phyloP scores from a whole-genome alignment of 345 rosid genomes.

The Iberis pinnata region DNA sequence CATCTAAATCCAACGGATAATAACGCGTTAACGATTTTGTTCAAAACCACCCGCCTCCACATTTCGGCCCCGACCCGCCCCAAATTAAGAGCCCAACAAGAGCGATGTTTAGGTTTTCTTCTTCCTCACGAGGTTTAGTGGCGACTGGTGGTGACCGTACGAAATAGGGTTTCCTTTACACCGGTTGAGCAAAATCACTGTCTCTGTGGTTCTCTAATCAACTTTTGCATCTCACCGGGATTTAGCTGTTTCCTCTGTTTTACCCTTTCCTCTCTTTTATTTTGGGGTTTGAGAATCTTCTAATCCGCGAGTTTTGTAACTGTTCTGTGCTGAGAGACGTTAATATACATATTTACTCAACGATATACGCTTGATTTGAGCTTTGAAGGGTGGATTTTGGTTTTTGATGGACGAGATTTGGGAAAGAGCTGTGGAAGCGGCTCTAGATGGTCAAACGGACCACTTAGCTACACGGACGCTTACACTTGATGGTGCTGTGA shows the following conservation, averaged over 20 bases:
- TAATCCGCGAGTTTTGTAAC: too few relatives aligned
- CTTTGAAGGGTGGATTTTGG: not conserved
- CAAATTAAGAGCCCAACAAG: slow-evolving; percentile 1
- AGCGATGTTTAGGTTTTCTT: slow-evolving; percentile 14
- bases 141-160: too few relatives aligned
- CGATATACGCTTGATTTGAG: too few relatives aligned
- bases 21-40: too few relatives aligned
- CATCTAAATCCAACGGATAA: not conserved
- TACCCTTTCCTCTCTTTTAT: not conserved
- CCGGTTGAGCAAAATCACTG: not conserved
- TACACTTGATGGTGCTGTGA: slow-evolving; percentile 70
- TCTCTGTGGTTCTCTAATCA: not conserved
- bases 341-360: too few relatives aligned
- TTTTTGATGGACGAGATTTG: slow-evolving; percentile 64
- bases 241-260: not conserved
- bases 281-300: not conserved
- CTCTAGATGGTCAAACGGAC: slow-evolving; percentile 57
- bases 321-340: too few relatives aligned
- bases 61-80: slow-evolving; percentile 6
- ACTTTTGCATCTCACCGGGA: not conserved
- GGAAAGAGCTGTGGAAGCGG: slow-evolving; percentile 71
- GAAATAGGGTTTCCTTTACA: slow-evolving; percentile 13
- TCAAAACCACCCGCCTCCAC: slow-evolving; percentile 6
- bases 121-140: slow-evolving; percentile 22
- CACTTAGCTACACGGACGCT: slow-evolving; percentile 35